Conservation (phyloP, 768 basidiomycete species). For the Amanita brunnescens region DNA sequence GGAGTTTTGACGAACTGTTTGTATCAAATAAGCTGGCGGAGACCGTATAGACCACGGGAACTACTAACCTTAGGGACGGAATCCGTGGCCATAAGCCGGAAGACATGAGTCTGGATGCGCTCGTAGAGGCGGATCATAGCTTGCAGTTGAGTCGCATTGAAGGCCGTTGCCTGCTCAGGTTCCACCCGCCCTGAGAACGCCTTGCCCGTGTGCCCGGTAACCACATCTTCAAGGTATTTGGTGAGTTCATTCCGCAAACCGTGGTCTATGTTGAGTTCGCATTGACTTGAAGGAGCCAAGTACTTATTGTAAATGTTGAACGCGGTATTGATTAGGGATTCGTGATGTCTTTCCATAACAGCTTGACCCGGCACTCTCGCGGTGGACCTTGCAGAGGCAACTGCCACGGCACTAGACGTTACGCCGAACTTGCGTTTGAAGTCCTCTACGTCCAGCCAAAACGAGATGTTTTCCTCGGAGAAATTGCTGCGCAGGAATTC, state of each 20-base stretch:
- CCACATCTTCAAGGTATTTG: slow-evolving; percentile 86
- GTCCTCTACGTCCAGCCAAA: slow-evolving; percentile 96
- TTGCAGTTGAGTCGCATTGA: slow-evolving; percentile 95
- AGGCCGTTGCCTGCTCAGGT: slow-evolving; percentile 66
- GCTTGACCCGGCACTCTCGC: slow-evolving; percentile 56
- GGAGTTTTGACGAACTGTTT: slow-evolving; percentile 81
- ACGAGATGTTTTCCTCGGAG: slow-evolving; percentile 96
- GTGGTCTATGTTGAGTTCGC: slow-evolving; percentile 98
- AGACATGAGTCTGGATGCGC: slow-evolving; percentile 94
- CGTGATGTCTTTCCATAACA: slow-evolving; percentile 97
- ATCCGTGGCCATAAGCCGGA: slow-evolving; percentile 96
- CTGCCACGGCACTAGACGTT: slow-evolving; percentile 82
- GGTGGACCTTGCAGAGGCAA: slow-evolving; percentile 31
- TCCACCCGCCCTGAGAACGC: slow-evolving; percentile 74
- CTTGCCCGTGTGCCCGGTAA: slow-evolving; percentile 69
- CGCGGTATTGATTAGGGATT: slow-evolving; percentile 88
- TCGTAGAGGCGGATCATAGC: slow-evolving; percentile 91
- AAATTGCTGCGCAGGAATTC: slow-evolving; percentile 93
- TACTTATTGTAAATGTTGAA: slow-evolving; percentile 93
- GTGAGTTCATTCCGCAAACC: slow-evolving; percentile 90
- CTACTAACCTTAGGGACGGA: slow-evolving; percentile 86
- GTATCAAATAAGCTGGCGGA: slow-evolving; percentile 6
- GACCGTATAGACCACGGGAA: slow-evolving; percentile 5
- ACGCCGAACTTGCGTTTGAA: slow-evolving; percentile 96
- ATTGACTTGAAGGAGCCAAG: slow-evolving; percentile 89